A percentile compares a stretch with the other conserved stretches of the same genome.
Conservation (phyloP, 192 early-diverging fungal species). For the Gryganskiella cystojenkinii region DNA sequence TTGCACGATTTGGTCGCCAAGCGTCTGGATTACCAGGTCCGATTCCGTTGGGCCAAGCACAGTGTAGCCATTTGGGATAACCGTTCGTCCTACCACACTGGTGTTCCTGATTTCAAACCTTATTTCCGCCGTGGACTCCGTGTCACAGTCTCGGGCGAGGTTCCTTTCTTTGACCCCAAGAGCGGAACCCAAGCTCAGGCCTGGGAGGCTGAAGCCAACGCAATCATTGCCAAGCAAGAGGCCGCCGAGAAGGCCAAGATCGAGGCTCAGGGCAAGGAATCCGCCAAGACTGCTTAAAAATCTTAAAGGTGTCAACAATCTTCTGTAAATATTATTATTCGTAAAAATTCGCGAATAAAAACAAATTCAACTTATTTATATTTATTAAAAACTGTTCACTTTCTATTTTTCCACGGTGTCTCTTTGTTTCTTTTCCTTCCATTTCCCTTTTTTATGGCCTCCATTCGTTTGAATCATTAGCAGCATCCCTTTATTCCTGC, state of each 20-base stretch:
- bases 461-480: no score
- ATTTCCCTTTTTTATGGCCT: no score
- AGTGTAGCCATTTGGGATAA: conserved; percentile 78
- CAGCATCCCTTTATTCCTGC: no score
- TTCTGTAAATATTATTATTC: conserved; percentile 52
- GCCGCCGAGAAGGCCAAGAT: conserved; percentile 10
- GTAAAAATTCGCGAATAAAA: no score
- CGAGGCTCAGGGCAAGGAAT: conserved; percentile 4
- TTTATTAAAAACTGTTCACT: no score
- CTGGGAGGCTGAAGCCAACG: conserved; percentile 23
- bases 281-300: conserved; percentile 21
- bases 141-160: conserved; percentile 46
- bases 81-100: conserved; percentile 65
- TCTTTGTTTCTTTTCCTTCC: no score
- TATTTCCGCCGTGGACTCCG: conserved; percentile 41
- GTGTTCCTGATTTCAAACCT: conserved; percentile 48
- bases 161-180: conserved; percentile 35
- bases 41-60: conserved; percentile 68
- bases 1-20: conserved; percentile 63
- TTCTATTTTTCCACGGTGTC: no score
- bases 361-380: no score
- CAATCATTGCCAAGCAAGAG: conserved; percentile 49
- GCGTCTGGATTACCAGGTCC: conserved; percentile 65
- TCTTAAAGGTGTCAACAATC: background rate
- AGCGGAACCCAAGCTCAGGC: conserved; percentile 46